These are phyloP conservation scores for Echinochloa phyllopogon DNA, from an alignment of 176 grass and related monocot genomes.

Conservation along the genomic window DNA sequence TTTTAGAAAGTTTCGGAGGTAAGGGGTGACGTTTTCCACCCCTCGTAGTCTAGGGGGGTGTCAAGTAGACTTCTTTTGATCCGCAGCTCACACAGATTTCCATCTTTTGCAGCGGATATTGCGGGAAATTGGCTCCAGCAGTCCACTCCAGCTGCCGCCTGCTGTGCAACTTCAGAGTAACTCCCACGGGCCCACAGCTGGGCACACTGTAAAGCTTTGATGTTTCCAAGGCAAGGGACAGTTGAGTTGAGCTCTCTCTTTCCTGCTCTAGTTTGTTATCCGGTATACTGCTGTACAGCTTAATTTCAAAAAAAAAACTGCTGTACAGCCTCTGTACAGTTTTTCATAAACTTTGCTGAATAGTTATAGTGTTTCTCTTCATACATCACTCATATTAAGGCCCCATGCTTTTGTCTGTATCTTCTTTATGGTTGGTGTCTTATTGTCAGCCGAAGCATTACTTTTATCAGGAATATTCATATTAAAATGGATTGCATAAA, in stretches of 20 bases:
- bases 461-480: background rate
- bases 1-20: no score
- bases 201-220: conserved; percentile 3
- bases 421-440: background rate
- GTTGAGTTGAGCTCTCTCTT: background rate
- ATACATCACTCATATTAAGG: background rate
- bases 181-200: background rate
- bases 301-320: no score
- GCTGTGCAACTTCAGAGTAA: background rate
- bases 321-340: no score
- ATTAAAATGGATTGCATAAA: background rate
- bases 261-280: background rate
- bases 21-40: no score
- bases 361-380: background rate
- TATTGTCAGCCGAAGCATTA: background rate
- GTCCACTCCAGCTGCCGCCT: background rate
- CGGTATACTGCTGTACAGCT: background rate
- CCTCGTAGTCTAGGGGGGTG: no score
- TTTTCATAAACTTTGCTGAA: background rate
- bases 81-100: background rate
- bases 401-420: background rate
- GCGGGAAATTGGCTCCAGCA: conserved; percentile 17
- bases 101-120: conserved; percentile 28
- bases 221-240: conserved; percentile 33
- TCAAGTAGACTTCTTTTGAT: no score